Evolutionary conservation across 257 asterid genomes (phyloP).

Genomic region (Nicotiana sylvestris): DNA sequence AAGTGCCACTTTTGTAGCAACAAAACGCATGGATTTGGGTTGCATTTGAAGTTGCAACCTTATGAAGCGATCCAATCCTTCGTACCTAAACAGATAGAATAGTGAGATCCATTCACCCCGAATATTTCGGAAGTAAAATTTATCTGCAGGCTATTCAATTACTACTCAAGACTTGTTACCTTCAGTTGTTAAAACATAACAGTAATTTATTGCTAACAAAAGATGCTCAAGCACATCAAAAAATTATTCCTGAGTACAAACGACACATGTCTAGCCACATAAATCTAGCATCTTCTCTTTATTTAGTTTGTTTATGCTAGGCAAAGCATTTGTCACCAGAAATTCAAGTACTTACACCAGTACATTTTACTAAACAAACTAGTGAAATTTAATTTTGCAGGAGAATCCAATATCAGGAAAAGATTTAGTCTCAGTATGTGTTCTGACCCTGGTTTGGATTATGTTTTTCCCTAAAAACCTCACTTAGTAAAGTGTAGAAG

Average conservation of each 20-base stretch:
- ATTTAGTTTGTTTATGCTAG: background rate
- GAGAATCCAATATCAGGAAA: background rate
- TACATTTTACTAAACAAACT: background rate
- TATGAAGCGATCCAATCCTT: conserved; percentile 65
- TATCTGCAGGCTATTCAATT: background rate
- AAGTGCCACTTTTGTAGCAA: conserved; percentile 69
- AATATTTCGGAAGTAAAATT: background rate
- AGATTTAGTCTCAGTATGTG: background rate
- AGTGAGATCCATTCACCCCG: conserved; percentile 4
- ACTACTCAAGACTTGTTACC: background rate
- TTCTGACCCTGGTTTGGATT: background rate
- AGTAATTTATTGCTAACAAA: background rate
- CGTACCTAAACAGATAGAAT: conserved; percentile 43
- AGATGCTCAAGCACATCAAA: background rate
- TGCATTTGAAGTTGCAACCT: conserved; percentile 49
- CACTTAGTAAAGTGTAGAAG: background rate
- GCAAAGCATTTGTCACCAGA: background rate
- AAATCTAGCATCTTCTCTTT: background rate
- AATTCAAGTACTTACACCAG: background rate
- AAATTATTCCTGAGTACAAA: background rate
- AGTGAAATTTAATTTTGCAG: background rate
- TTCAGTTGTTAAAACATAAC: background rate
- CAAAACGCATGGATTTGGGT: conserved; percentile 67
- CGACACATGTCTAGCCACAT: background rate
- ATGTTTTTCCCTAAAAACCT: background rate